Percentiles rank a stretch among this genome's conserved stretches.
Evolutionary conservation across 495 filamentous ascomycete species (phyloP).

Genomic region (Hypoxylon lienhwacheense): DNA sequence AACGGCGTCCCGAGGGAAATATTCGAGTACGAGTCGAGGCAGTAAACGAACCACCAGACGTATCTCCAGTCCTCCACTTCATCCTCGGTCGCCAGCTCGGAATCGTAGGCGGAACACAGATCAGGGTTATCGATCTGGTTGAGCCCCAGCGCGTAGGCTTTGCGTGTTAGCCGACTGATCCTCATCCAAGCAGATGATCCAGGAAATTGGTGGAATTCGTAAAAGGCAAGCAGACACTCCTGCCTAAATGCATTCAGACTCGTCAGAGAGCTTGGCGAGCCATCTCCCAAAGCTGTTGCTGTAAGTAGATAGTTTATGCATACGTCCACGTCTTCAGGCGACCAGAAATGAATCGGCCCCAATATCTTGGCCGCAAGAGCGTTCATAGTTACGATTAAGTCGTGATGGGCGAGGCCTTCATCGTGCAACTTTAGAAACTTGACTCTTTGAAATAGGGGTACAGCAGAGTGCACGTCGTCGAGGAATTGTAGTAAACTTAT

Average conservation of each 20-base stretch:
- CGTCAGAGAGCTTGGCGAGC: background rate
- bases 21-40: conserved; percentile 45
- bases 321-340: conserved; percentile 19
- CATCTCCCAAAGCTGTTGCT: conserved; percentile 8
- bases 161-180: conserved; percentile 41
- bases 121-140: conserved; percentile 35
- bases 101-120: conserved; percentile 25
- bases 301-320: conserved; percentile 29
- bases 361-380: conserved; percentile 36
- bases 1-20: conserved; percentile 31
- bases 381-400: conserved; percentile 33
- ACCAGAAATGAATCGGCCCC: conserved; percentile 26
- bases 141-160: conserved; percentile 39
- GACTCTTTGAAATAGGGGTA: conserved; percentile 36
- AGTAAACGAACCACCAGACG: conserved; percentile 48
- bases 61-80: conserved; percentile 45
- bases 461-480: conserved; percentile 35
- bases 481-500: conserved; percentile 27
- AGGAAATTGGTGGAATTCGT: conserved; percentile 44
- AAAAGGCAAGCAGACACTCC: conserved; percentile 44
- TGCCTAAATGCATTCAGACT: conserved; percentile 38
- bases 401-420: conserved; percentile 13
- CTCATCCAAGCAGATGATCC: conserved; percentile 40
- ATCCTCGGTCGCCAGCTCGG: conserved; percentile 24
- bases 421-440: conserved; percentile 34